Evolutionary conservation across 1,139 yeast species (phyloP), one percentile per base, ranked within the genome.

Genomic region (Geotrichum restrictum): DNA sequence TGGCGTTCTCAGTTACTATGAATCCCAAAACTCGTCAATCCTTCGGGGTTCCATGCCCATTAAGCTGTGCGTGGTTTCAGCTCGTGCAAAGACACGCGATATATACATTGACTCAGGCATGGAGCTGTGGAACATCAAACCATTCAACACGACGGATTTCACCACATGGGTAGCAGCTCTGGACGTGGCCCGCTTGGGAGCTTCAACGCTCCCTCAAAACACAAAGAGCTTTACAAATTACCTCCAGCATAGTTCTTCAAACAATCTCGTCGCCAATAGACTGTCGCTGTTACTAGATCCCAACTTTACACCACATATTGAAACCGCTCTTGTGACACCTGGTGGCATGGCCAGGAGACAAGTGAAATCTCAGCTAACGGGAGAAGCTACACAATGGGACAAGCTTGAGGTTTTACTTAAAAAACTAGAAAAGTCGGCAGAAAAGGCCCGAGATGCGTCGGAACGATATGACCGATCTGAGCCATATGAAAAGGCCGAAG

Each of bases 31-130:
- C 57, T 75, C 82, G 6, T 76, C 81, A 53, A 81, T 83, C 56
- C 77, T 88, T 56, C 78, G 98, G 54, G 98, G 98, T 51, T 93
- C 88, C 63, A 89, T 93, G 88, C 95, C 95, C 19, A 81, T 93
- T 45, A 81, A 79, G 51, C 78, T 85, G 46, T 82, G 95, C 8
- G 87, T 86, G 24, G 81, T 93, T 2, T 81, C 94, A 55, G 97
- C 95, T 1, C 83, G 85, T 61, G 76, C 81, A 31, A 78, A 79
- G 51, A 79, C 80, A 27, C 72, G 81, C 49, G 86, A 86, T 61
- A 82, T 93, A 47, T 83, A 85, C 51, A 78, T 93, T 58, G 98
- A 93, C 67, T 88, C 97, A 0, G 98, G 98, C 1, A 84, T 93
- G 83, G 98, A 93, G 66, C 82, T 88, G 14, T 93, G 98, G 98